Percentiles rank a stretch among this genome's conserved stretches.
Conservation (phyloP, 805 yeast genomes). For the Pichia occidentalis region DNA sequence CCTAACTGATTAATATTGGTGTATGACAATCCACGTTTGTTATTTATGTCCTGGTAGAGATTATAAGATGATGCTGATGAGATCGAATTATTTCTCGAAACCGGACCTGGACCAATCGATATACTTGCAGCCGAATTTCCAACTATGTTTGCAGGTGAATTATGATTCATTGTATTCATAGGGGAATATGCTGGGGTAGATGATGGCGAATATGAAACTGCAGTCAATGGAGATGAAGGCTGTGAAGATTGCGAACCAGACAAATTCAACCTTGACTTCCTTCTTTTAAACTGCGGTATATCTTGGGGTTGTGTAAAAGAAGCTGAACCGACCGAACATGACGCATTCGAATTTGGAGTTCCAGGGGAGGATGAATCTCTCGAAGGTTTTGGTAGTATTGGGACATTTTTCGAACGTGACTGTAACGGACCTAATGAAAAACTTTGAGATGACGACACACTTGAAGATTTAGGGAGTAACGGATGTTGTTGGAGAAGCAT, state of each 20-base stretch:
- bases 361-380: constrained; percentile 21
- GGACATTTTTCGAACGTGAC: constrained; percentile 27
- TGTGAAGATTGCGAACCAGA: constrained; percentile 17
- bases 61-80: constrained; percentile 21
- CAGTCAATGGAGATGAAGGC: constrained; percentile 24
- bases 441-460: not conserved
- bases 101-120: constrained; percentile 14
- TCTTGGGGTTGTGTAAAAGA: constrained; percentile 27
- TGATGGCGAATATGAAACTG: constrained; percentile 8
- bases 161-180: constrained; percentile 8
- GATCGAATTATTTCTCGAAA: constrained; percentile 24
- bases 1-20: constrained; percentile 1
- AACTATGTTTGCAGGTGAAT: not conserved
- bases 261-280: constrained; percentile 24
- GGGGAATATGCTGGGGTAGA: constrained; percentile 19
- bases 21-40: constrained; percentile 22
- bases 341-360: constrained; percentile 17
- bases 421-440: not conserved
- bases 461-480: not conserved
- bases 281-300: constrained; percentile 27
- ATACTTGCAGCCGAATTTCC: constrained; percentile 17
- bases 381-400: constrained; percentile 31
- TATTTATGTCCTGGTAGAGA: constrained; percentile 24
- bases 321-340: constrained; percentile 16
- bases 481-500: no score